phyloP scores from a whole-genome alignment of 2,329 filamentous ascomycete genomes.

The Ophiostoma triangulosporum region DNA sequence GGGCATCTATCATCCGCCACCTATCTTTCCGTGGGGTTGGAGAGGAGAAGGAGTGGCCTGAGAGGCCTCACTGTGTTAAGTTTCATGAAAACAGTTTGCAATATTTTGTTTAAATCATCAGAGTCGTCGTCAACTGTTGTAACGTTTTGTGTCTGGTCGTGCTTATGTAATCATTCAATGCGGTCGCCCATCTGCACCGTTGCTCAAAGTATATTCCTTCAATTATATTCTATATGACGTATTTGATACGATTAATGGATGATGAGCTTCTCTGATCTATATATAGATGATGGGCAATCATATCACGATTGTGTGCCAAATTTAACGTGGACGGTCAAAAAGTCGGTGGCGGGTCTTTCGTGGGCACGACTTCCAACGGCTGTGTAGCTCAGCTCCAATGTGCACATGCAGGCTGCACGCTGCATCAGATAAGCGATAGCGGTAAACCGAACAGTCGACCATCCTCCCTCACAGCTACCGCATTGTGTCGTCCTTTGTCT shows the following conservation, averaged over 20 bases:
- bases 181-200: not conserved
- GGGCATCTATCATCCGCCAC: not conserved
- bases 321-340: too few species aligned
- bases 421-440: slow-evolving; percentile 2
- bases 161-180: not conserved
- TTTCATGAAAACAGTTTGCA: slow-evolving; percentile 3
- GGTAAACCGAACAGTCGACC: not conserved
- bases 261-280: too few species aligned
- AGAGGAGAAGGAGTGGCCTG: not conserved
- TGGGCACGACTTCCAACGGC: not conserved
- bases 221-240: too few species aligned
- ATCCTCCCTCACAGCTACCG: not conserved
- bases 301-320: too few species aligned
- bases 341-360: slow-evolving; percentile 7
- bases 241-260: too few species aligned
- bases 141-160: not conserved
- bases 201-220: too few species aligned
- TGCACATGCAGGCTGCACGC: not conserved
- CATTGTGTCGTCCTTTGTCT: not conserved
- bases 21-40: not conserved
- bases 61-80: not conserved
- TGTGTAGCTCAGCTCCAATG: not conserved
- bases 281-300: too few species aligned
- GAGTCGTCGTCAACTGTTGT: not conserved
- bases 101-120: not conserved